Conservation (phyloP, 768 basidiomycete genomes). For the Cystobasidium tubakii region DNA sequence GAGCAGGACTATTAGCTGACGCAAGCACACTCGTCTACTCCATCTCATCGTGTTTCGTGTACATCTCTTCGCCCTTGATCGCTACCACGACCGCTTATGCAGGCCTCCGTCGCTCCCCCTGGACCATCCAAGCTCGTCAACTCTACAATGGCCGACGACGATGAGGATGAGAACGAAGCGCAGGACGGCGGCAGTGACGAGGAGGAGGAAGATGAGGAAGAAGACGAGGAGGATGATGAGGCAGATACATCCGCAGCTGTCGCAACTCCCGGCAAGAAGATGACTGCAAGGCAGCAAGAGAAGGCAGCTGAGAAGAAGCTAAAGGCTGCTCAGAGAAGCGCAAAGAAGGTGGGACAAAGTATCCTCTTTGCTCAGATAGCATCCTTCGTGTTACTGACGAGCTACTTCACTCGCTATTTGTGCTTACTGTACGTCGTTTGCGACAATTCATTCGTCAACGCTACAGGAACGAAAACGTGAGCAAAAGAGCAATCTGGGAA, state of each 20-base stretch:
- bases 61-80: neutral
- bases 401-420: neutral
- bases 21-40: neutral
- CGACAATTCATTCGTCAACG: neutral
- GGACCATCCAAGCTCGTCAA: constrained; percentile 33
- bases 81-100: too few species aligned
- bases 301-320: constrained; percentile 22
- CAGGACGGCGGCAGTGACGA: constrained; percentile 60
- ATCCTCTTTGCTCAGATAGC: neutral
- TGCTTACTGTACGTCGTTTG: neutral
- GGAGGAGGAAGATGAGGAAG: constrained; percentile 49
- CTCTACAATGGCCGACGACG: constrained; percentile 24
- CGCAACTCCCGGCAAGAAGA: constrained; percentile 14
- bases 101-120: constrained; percentile 29
- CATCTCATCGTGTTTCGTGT: neutral
- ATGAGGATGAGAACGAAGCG: constrained; percentile 19
- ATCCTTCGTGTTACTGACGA: neutral
- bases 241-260: neutral
- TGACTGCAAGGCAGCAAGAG: constrained; percentile 33
- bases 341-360: constrained; percentile 21
- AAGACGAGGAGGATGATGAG: constrained; percentile 24
- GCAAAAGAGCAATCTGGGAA: constrained; percentile 30
- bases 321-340: constrained; percentile 14
- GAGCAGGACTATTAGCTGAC: too few species aligned
- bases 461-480: constrained; percentile 8